Conservation (phyloP, 345 rosid genomes). For the Bruguiera gymnorhiza region DNA sequence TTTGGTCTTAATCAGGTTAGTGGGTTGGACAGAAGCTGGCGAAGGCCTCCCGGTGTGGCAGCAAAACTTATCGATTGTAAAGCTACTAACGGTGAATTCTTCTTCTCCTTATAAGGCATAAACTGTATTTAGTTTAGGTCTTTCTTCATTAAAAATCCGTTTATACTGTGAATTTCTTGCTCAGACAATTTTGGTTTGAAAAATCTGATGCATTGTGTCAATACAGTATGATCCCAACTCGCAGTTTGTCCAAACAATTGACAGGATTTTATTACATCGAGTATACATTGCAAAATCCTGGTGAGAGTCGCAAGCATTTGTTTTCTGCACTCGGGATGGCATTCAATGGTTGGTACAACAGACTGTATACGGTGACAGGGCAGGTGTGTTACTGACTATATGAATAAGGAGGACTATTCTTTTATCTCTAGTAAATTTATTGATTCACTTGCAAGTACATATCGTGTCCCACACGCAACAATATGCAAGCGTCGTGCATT, state of each 20-base stretch:
- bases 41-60: constrained; percentile 71
- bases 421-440: neutral
- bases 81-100: constrained; percentile 56
- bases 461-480: too few relatives aligned
- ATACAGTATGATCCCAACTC: neutral
- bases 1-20: constrained; percentile 44
- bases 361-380: constrained; percentile 87
- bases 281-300: constrained; percentile 82
- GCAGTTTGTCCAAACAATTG: neutral
- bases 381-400: constrained; percentile 40
- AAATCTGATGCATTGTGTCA: neutral
- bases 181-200: neutral
- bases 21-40: constrained; percentile 96
- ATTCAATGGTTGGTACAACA: constrained; percentile 83
- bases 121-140: neutral
- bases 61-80: constrained; percentile 72
- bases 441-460: too few relatives aligned
- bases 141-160: too few relatives aligned
- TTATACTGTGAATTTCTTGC: neutral
- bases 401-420: neutral
- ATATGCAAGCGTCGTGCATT: neutral
- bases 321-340: constrained; percentile 84
- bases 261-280: constrained; percentile 88
- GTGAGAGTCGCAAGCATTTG: constrained; percentile 68
- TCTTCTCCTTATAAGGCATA: neutral